A percentile compares a stretch with the other conserved stretches of the same genome.
Evolutionary conservation across 768 basidiomycete species (phyloP).

Genomic region (Terana coerulea): DNA sequence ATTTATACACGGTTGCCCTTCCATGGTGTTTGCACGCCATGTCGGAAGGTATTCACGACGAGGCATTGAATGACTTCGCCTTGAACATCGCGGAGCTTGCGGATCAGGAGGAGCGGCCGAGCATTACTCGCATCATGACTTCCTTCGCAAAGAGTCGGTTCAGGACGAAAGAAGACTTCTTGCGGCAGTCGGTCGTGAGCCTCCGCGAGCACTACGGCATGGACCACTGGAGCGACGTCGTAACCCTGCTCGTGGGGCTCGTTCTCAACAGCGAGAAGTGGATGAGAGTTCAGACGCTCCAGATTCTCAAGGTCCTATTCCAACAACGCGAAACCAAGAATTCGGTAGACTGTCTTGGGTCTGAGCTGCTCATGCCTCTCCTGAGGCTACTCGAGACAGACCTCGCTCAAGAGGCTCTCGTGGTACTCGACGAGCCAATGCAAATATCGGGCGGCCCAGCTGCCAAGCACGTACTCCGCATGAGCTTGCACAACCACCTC

Average conservation of each 20-base stretch:
- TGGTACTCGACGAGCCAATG: constrained; percentile 91
- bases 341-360: constrained; percentile 69
- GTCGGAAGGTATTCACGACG: constrained; percentile 56
- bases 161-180: constrained; percentile 89
- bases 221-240: constrained; percentile 74
- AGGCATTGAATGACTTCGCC: constrained; percentile 64
- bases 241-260: constrained; percentile 81
- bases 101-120: constrained; percentile 64
- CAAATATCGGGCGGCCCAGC: constrained; percentile 71
- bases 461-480: constrained; percentile 83
- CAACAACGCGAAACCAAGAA: constrained; percentile 78
- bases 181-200: constrained; percentile 82
- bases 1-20: constrained; percentile 76
- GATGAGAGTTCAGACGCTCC: constrained; percentile 80
- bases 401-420: constrained; percentile 78
- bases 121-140: constrained; percentile 83
- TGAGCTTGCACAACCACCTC: constrained; percentile 75
- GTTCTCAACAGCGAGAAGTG: constrained; percentile 80
- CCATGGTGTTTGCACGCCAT: constrained; percentile 88
- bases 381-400: constrained; percentile 86
- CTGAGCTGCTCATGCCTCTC: constrained; percentile 88
- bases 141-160: constrained; percentile 87
- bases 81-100: constrained; percentile 71
- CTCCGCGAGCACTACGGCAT: constrained; percentile 81
- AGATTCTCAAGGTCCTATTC: constrained; percentile 85